phyloP scores from a whole-genome alignment of 2,329 filamentous ascomycete genomes.

The Rachicladosporium sp. region DNA sequence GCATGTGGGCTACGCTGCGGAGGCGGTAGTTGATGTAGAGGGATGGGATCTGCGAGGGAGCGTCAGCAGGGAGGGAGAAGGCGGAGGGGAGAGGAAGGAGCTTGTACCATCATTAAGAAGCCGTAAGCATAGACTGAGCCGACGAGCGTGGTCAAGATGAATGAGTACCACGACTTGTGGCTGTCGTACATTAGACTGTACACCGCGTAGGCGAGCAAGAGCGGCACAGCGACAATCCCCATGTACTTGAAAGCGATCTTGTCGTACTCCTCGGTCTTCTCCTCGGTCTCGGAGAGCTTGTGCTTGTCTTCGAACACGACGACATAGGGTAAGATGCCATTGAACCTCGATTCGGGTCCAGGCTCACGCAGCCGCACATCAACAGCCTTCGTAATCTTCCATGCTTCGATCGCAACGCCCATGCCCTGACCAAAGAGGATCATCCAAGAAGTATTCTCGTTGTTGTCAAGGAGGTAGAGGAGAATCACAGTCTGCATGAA shows the following conservation, averaged over 20 bases:
- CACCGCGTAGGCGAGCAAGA: slow-evolving; percentile 75
- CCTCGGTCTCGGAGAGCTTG: slow-evolving; percentile 83
- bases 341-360: slow-evolving; percentile 51
- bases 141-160: slow-evolving; percentile 86
- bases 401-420: slow-evolving; percentile 65
- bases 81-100: neutral
- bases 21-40: slow-evolving; percentile 99
- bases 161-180: slow-evolving; percentile 90
- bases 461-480: slow-evolving; percentile 93
- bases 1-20: slow-evolving; percentile 88
- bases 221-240: slow-evolving; percentile 76
- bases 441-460: slow-evolving; percentile 98
- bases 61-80: neutral
- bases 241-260: slow-evolving; percentile 96
- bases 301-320: slow-evolving; percentile 93
- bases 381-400: slow-evolving; percentile 95
- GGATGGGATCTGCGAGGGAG: slow-evolving; percentile 48
- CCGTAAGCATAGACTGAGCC: slow-evolving; percentile 96
- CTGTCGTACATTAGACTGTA: slow-evolving; percentile 89
- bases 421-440: slow-evolving; percentile 87
- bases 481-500: slow-evolving; percentile 97
- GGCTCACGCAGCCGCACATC: slow-evolving; percentile 69
- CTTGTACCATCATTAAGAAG: slow-evolving; percentile 98
- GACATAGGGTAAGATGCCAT: slow-evolving; percentile 48
- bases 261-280: slow-evolving; percentile 98